These are phyloP conservation scores for Yamadazyma membranifaciens DNA, from an alignment of 1,139 yeast species.

Conservation along the genomic window DNA sequence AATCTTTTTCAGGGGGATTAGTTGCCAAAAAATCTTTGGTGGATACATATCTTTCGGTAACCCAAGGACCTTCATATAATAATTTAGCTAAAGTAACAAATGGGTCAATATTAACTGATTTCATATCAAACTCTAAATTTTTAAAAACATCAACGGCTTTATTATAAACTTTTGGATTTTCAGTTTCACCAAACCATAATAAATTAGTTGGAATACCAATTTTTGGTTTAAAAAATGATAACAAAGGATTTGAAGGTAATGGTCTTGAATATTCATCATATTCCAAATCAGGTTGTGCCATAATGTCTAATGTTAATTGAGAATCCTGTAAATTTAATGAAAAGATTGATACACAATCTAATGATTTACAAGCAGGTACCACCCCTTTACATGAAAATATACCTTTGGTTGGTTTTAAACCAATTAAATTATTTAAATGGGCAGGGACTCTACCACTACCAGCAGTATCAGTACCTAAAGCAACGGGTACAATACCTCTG, in stretches of 20 bases:
- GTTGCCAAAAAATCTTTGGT: constrained; percentile 69
- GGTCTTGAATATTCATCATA: constrained; percentile 78
- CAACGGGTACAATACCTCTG: constrained; percentile 81
- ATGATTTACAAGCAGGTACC: constrained; percentile 94
- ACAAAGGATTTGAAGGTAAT: constrained; percentile 64
- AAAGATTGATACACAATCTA: constrained; percentile 89
- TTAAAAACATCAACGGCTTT: constrained; percentile 59
- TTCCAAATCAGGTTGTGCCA: constrained; percentile 72
- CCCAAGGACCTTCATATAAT: constrained; percentile 98
- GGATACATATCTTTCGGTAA: constrained; percentile 89
- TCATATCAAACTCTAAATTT: constrained; percentile 51
- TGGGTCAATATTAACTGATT: constrained; percentile 67
- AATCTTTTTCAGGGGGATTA: constrained; percentile 64
- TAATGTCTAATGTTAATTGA: constrained; percentile 64
- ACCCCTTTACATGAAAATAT: constrained; percentile 83
- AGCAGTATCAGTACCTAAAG: constrained; percentile 97
- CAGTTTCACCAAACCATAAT: constrained; percentile 76
- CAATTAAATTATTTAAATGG: constrained; percentile 86
- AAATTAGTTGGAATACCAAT: constrained; percentile 75
- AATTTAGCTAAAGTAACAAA: constrained; percentile 81
- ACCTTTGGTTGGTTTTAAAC: constrained; percentile 91
- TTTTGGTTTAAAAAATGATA: constrained; percentile 56
- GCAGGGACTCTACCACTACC: constrained; percentile 99
- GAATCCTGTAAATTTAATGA: constrained; percentile 79
- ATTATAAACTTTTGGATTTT: constrained; percentile 68